Evolutionary conservation across 1,284 basidiomycete species (phyloP).

Genomic region (Ustanciosporium gigantosporum): DNA sequence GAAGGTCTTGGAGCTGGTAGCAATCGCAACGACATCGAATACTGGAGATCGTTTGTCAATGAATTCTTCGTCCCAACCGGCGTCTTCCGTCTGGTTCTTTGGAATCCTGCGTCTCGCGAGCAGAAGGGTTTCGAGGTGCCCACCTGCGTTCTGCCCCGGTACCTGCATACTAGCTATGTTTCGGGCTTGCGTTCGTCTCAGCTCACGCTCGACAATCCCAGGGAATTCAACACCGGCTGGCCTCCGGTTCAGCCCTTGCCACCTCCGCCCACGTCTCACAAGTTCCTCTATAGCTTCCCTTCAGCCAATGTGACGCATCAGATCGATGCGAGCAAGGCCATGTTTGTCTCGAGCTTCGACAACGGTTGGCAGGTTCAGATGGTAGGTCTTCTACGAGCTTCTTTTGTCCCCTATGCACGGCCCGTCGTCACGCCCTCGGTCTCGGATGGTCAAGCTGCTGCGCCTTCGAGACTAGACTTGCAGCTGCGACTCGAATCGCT

Average conservation of each 20-base stretch:
- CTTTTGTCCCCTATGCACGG: conserved; percentile 22
- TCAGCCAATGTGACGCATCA: conserved; percentile 42
- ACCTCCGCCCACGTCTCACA: conserved; percentile 27
- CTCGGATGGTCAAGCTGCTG: conserved; percentile 3
- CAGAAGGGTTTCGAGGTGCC: conserved; percentile 49
- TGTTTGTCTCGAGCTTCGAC: conserved; percentile 30
- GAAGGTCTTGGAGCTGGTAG: conserved; percentile 24
- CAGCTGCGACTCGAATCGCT: conserved; percentile 43
- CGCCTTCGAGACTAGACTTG: conserved; percentile 18
- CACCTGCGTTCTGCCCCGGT: conserved; percentile 40
- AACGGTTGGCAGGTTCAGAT: conserved; percentile 49
- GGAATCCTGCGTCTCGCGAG: conserved; percentile 43
- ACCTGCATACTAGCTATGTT: conserved; percentile 43
- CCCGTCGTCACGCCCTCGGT: not conserved
- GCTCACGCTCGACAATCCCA: conserved; percentile 34
- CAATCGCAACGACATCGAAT: conserved; percentile 32
- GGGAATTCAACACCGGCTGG: conserved; percentile 37
- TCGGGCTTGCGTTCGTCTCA: conserved; percentile 27
- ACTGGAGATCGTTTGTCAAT: conserved; percentile 39
- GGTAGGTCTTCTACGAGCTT: conserved; percentile 33
- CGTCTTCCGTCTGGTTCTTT: conserved; percentile 36
- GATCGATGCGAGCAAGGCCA: conserved; percentile 29
- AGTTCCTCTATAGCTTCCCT: conserved; percentile 34
- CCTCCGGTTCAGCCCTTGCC: conserved; percentile 25
- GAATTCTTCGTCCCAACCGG: conserved; percentile 42